These are phyloP conservation scores for Hortaea sp. DNA, from an alignment of 2,329 filamentous ascomycete genomes.

Conservation along the genomic window DNA sequence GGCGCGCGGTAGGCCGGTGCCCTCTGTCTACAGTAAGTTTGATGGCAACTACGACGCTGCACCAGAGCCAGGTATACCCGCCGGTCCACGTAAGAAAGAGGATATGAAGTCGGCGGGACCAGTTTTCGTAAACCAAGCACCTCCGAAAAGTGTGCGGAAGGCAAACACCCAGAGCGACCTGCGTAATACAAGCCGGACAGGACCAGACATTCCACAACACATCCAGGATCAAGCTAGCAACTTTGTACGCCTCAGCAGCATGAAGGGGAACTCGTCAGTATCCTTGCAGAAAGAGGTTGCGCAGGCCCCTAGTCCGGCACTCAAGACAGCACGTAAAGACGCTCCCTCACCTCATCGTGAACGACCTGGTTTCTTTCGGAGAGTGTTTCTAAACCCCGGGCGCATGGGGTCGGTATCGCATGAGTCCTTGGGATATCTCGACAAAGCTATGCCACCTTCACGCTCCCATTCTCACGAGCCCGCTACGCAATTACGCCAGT, in stretches of 20 bases:
- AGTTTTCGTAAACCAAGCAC: conserved; percentile 22
- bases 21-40: conserved; percentile 32
- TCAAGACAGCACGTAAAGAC: conserved; percentile 25
- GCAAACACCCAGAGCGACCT: conserved; percentile 23
- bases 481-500: conserved; percentile 4
- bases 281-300: no score
- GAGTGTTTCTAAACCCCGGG: conserved; percentile 59
- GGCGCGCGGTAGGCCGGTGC: conserved; percentile 33
- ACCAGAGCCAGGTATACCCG: conserved; percentile 74
- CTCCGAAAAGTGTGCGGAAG: conserved; percentile 19
- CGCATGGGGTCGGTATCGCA: conserved; percentile 12
- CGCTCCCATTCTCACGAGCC: conserved; percentile 9
- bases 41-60: conserved; percentile 62
- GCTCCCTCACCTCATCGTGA: conserved; percentile 32
- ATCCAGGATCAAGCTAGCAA: conserved; percentile 39
- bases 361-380: conserved; percentile 80
- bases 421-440: conserved; percentile 3
- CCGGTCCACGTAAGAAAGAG: conserved; percentile 55
- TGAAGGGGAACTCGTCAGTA: conserved; percentile 24
- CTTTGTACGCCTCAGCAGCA: conserved; percentile 37
- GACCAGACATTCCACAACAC: conserved; percentile 24
- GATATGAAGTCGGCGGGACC: conserved; percentile 28
- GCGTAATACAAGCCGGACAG: conserved; percentile 14
- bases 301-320: conserved; percentile 28
- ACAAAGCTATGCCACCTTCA: conserved; percentile 8